Conservation (phyloP, 257 asterid genomes). For the Solanum habrochaites region DNA sequence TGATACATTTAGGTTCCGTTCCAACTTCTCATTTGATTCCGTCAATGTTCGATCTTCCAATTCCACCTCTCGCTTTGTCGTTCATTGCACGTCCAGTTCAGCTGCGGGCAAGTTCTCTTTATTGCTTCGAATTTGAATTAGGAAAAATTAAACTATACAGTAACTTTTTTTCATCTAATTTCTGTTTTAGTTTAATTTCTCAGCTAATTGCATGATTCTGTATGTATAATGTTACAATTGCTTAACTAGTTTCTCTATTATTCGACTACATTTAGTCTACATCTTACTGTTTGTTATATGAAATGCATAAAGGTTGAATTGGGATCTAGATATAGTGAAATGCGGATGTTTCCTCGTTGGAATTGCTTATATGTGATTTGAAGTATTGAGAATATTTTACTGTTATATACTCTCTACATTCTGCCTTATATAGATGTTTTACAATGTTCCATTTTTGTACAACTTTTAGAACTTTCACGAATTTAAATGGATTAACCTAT, state of each 20-base stretch:
- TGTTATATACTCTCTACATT: neutral
- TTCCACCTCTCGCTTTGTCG: constrained; percentile 30
- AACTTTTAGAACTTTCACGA: neutral
- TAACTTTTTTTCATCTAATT: neutral
- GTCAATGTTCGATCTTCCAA: constrained; percentile 18
- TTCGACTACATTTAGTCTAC: neutral
- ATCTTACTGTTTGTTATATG: neutral
- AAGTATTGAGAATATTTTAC: neutral
- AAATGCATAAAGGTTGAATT: neutral
- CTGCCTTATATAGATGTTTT: neutral
- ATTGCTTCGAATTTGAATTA: neutral
- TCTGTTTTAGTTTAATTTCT: neutral
- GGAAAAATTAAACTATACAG: neutral
- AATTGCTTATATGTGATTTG: neutral
- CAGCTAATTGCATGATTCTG: neutral
- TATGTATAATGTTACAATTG: neutral
- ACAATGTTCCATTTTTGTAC: neutral
- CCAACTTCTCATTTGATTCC: constrained; percentile 18
- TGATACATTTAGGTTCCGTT: constrained; percentile 34
- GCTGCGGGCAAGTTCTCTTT: constrained; percentile 29
- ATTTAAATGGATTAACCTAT: neutral
- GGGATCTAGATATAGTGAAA: neutral
- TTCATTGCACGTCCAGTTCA: constrained; percentile 48
- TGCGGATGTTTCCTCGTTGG: neutral
- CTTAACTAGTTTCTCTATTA: neutral